A percentile compares a stretch with the other conserved stretches of the same genome.
These are phyloP conservation scores for Fremontodendron californicum DNA, from an alignment of 345 rosid species.

Conservation along the genomic window DNA sequence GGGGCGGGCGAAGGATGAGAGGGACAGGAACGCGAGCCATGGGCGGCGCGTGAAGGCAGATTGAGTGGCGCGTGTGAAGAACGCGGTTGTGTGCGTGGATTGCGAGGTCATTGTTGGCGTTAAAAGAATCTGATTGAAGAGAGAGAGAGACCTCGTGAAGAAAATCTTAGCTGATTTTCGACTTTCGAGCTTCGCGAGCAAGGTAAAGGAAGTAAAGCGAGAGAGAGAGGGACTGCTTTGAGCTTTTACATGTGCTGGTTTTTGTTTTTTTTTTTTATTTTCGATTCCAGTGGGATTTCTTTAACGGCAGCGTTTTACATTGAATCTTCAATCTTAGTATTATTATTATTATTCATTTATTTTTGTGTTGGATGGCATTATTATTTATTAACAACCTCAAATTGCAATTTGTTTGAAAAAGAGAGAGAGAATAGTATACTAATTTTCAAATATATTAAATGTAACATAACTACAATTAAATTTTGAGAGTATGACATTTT, in stretches of 20 bases:
- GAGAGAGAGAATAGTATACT: no score
- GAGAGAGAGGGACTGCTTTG: neutral
- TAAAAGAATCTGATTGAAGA: neutral
- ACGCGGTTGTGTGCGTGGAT: slow-evolving; percentile 12
- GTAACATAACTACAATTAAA: no score
- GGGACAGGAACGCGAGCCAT: slow-evolving; percentile 38
- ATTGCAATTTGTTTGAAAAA: no score
- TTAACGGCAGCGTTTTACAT: no score
- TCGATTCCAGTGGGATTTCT: no score
- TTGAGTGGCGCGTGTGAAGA: slow-evolving; percentile 28
- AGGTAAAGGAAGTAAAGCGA: neutral
- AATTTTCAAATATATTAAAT: no score
- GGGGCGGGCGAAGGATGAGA: slow-evolving; percentile 40
- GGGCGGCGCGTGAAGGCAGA: slow-evolving; percentile 50
- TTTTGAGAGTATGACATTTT: no score
- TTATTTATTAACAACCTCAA: no score
- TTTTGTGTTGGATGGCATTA: no score
- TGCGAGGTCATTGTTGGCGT: slow-evolving; percentile 18
- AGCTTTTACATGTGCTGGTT: neutral
- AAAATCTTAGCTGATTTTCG: neutral
- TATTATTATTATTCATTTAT: no score
- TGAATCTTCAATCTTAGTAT: no score
- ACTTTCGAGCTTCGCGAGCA: neutral
- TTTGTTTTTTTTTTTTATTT: neutral
- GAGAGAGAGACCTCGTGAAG: neutral